Conservation (phyloP, 352 stramenopile genomes). For the Pythium sp. region DNA sequence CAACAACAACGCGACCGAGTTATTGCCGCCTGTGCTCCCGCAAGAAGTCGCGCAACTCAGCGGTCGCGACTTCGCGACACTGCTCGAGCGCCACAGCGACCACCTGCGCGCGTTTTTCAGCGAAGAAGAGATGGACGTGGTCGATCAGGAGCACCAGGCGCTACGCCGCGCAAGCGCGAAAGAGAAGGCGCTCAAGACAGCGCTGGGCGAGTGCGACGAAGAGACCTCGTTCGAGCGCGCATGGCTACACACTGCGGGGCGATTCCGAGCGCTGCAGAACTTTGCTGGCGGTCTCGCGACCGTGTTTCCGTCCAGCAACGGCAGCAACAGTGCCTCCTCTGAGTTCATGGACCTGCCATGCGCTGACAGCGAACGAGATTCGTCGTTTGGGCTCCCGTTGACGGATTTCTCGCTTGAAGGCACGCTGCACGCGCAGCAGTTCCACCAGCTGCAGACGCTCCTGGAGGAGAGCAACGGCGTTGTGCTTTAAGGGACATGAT, state of each 20-base stretch:
- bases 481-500: not conserved
- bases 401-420: conserved; percentile 30
- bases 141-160: conserved; percentile 36
- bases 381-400: conserved; percentile 15
- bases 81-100: conserved; percentile 33
- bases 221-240: conserved; percentile 37
- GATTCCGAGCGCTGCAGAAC: conserved; percentile 48
- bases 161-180: conserved; percentile 24
- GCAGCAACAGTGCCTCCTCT: conserved; percentile 4
- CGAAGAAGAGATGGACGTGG: conserved; percentile 33
- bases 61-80: conserved; percentile 41
- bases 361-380: conserved; percentile 13
- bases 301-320: conserved; percentile 22
- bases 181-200: conserved; percentile 24
- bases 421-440: conserved; percentile 38
- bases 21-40: conserved; percentile 41
- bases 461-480: conserved; percentile 15
- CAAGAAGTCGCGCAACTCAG: conserved; percentile 47
- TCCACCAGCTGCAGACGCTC: conserved; percentile 22
- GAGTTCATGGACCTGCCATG: conserved; percentile 18
- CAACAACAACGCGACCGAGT: not conserved
- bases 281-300: conserved; percentile 63
- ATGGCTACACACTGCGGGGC: conserved; percentile 32
- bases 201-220: conserved; percentile 19
- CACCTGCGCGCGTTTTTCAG: conserved; percentile 23